These are phyloP conservation scores for Saksenaea vasiformis DNA, from an alignment of 371 early-diverging fungal genomes.

Conservation along the genomic window DNA sequence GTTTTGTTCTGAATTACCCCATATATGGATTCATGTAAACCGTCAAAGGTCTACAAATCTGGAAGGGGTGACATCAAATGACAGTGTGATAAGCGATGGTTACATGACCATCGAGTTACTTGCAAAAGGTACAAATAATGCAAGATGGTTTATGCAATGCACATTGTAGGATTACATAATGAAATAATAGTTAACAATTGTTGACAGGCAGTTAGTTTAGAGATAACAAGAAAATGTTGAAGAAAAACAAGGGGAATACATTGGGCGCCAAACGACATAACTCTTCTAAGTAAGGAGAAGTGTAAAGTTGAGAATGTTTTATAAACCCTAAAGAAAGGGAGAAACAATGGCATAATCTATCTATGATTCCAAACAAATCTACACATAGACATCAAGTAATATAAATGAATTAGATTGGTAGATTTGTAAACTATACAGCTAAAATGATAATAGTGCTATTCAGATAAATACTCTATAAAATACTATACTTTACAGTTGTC, in stretches of 20 bases:
- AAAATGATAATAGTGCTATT: background rate
- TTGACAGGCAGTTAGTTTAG: too few relatives aligned
- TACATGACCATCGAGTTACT: too few relatives aligned
- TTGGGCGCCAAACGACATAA: background rate
- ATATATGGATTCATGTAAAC: too few relatives aligned
- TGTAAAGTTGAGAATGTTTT: conserved; percentile 2
- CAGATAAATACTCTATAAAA: background rate
- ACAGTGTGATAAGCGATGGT: too few relatives aligned
- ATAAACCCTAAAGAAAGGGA: background rate
- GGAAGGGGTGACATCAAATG: too few relatives aligned
- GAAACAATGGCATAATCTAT: background rate
- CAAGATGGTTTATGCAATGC: too few relatives aligned
- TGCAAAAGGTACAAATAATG: too few relatives aligned
- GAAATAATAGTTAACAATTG: too few relatives aligned
- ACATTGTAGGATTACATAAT: too few relatives aligned
- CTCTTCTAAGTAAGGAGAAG: background rate
- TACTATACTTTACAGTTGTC: background rate
- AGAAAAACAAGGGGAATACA: background rate
- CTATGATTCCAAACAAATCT: background rate
- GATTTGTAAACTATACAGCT: background rate
- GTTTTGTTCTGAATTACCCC: too few relatives aligned
- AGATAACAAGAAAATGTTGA: too few relatives aligned
- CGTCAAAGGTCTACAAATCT: too few relatives aligned
- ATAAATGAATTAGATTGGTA: background rate
- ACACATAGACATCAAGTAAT: background rate